Conservation (phyloP, 75 land plant species). For the Selaginella tamariscina region DNA sequence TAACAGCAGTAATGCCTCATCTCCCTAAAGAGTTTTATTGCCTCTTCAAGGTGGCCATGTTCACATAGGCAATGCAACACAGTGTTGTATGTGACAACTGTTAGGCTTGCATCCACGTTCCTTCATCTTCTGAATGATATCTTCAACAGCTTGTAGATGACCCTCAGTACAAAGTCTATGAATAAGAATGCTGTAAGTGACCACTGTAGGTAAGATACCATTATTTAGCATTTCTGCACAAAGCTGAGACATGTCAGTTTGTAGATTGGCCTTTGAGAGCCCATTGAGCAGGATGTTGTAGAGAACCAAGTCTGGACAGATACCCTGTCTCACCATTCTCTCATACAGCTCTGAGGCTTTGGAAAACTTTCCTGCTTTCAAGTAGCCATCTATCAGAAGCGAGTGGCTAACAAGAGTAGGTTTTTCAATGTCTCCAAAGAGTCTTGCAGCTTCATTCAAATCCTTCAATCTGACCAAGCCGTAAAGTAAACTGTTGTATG, state of each 20-base stretch:
- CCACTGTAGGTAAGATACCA: neutral
- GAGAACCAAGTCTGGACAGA: neutral
- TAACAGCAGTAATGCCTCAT: neutral
- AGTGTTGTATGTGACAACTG: neutral
- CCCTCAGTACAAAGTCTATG: neutral
- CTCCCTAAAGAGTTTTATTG: neutral
- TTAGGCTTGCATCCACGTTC: neutral
- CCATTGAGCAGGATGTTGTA: constrained; percentile 4
- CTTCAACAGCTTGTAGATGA: neutral
- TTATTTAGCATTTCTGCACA: neutral
- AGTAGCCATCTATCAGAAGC: neutral
- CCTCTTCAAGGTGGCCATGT: neutral
- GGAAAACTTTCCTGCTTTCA: neutral
- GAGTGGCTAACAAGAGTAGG: neutral
- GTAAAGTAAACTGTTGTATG: neutral
- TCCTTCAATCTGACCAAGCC: neutral
- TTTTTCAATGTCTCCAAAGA: neutral
- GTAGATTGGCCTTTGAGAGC: neutral
- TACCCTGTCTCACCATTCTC: neutral
- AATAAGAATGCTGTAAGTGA: constrained; percentile 4
- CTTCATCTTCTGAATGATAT: neutral
- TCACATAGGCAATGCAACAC: neutral
- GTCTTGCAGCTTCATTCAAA: neutral
- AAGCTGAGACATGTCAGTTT: neutral
- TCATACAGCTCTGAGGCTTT: neutral